phyloP scores from a whole-genome alignment of 2,329 filamentous ascomycete genomes.

The Fusarium circinatum region DNA sequence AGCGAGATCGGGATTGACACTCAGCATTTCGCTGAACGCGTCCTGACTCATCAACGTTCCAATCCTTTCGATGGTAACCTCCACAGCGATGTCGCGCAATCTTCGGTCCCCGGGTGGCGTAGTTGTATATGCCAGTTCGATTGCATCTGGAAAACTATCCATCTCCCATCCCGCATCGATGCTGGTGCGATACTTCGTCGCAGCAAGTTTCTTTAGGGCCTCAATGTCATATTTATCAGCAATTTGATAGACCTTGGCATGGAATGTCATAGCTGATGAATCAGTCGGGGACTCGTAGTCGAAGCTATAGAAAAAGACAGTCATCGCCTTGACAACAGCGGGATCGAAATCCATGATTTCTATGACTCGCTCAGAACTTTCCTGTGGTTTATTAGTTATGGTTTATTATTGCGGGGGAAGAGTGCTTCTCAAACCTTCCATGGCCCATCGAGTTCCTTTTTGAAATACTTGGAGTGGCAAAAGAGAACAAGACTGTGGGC shows the following conservation, averaged over 20 bases:
- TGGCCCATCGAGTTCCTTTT: not conserved
- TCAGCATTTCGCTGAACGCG: rapidly evolving
- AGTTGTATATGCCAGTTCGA: not conserved
- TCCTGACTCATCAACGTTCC: rapidly evolving
- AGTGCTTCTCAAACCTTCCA: not conserved
- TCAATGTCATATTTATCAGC: not conserved
- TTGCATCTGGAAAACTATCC: rapidly evolving
- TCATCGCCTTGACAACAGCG: not conserved
- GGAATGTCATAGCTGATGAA: rapidly evolving
- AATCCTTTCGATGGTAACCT: not conserved
- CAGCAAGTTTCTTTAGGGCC: rapidly evolving
- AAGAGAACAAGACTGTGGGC: constrained; percentile 1
- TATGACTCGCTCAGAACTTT: rapidly evolving
- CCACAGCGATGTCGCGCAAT: rapidly evolving
- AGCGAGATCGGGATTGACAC: rapidly evolving
- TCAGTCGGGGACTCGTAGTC: rapidly evolving
- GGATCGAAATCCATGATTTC: not conserved
- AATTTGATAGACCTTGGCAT: not conserved
- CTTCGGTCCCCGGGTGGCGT: rapidly evolving
- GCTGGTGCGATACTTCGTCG: rapidly evolving
- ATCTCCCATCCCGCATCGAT: rapidly evolving
- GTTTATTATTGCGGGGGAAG: no score
- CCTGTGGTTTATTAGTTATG: rapidly evolving
- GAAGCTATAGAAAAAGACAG: rapidly evolving
- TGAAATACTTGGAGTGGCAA: not conserved